Evolutionary conservation across 768 basidiomycete species (phyloP).

Genomic region (Amyloporia xantha): DNA sequence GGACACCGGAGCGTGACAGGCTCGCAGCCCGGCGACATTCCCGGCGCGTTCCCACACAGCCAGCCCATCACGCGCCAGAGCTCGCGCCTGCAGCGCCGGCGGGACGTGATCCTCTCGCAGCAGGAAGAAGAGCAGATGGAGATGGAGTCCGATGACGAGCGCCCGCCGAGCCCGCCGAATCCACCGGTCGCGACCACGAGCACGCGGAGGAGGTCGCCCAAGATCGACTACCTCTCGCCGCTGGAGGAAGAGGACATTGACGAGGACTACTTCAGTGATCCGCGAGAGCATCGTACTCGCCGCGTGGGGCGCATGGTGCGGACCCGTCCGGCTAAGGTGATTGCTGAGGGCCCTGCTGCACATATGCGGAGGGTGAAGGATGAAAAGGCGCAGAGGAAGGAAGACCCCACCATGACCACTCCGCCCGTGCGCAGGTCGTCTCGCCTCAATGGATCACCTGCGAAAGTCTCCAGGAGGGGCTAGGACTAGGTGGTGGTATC

Average conservation of each 20-base stretch:
- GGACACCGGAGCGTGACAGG: not conserved
- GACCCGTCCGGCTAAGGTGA: not conserved
- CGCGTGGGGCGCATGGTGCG: not conserved
- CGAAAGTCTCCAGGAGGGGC: not conserved
- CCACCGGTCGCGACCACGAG: slow-evolving; percentile 14
- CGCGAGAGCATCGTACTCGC: not conserved
- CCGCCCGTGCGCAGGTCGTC: not conserved
- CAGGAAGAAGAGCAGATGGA: slow-evolving; percentile 29
- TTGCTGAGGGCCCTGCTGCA: not conserved
- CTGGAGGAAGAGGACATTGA: slow-evolving; percentile 13
- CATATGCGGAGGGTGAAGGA: not conserved
- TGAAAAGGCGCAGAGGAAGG: not conserved
- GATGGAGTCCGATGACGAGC: slow-evolving; percentile 14
- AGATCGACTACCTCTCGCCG: slow-evolving; percentile 16
- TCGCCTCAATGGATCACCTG: not conserved
- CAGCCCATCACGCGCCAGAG: slow-evolving; percentile 5
- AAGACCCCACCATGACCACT: not conserved
- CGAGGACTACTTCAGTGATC: not conserved
- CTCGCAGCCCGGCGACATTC: slow-evolving; percentile 1
- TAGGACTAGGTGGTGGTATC: too few species aligned
- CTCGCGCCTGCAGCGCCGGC: slow-evolving; percentile 15
- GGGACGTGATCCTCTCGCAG: slow-evolving; percentile 9
- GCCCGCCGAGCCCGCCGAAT: slow-evolving; percentile 2
- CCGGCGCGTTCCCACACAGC: slow-evolving; percentile 4
- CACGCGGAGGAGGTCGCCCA: slow-evolving; percentile 27